Base-by-base conservation (phyloP, 2,329 filamentous ascomycete genomes). In the Helotiales sp. region DNA sequence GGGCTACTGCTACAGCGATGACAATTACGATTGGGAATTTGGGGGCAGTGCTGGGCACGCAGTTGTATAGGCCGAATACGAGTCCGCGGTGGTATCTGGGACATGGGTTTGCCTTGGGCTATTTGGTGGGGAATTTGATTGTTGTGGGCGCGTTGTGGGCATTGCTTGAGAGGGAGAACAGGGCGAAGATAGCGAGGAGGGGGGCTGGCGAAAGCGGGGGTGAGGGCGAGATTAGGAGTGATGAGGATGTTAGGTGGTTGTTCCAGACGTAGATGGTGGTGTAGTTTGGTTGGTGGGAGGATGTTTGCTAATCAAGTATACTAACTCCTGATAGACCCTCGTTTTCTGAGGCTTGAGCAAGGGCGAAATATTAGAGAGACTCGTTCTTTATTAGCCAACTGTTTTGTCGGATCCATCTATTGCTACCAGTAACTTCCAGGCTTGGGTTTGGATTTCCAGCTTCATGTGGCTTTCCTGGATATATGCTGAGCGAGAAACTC, bases 1-100 rank as follows among this genome's bases (percentile, higher is more conserved):
- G 90, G 0, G 88, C 87, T 0, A 87, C 89, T 3, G 87, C 87
- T 2, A 91, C 89, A 57, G 90, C 87, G 0, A 87, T 92, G 85
- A 89, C 91, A 72, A 91, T 92, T 65, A 89, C 86, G 10, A 88
- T 92, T 60, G 90, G 89, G 0, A 92, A 91, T 70, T 75, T 90
- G 1, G 90, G 89, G 0, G 89, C 88, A 0, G 87, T 92, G 0
- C 72, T 93, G 26, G 90, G 89, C 0, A 92, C 89, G 1, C 89
- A 93, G 77, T 76, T 93, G 1, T 92, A 92, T 75, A 82, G 89
- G 1, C 80, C 83, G 0, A 80, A 83, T 1, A 86, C 87, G 30
- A 85, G 83, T 0, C 90, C 90, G 1, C 80, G 87, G 34, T 92
- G 87, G 72, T 81, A 89, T 58, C 80, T 92, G 0, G 90, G 91